phyloP scores from a whole-genome alignment of 108 stramenopile species.

The Aureococcus anophagefferens region DNA sequence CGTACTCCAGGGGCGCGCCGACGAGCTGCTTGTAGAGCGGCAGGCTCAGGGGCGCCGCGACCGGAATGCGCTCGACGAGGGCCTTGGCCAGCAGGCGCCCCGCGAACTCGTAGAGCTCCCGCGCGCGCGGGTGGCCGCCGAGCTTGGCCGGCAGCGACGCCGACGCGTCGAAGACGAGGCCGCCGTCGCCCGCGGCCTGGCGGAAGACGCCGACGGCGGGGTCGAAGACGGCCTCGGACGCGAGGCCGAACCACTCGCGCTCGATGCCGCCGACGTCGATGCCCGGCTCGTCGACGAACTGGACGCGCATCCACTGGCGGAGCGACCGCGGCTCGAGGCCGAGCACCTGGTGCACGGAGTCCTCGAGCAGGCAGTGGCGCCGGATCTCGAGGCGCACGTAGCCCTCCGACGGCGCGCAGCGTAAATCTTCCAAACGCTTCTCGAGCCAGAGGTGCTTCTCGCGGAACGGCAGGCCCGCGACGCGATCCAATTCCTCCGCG shows the following conservation, averaged over 20 bases:
- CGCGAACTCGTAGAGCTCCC: constrained; percentile 41
- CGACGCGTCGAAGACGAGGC: neutral
- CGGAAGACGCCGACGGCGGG: constrained; percentile 69
- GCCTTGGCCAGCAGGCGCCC: constrained; percentile 93
- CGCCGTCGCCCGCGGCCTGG: neutral
- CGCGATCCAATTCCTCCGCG: too few species aligned
- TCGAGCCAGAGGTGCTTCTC: constrained; percentile 77
- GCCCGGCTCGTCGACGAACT: constrained; percentile 88
- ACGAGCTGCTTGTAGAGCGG: constrained; percentile 95
- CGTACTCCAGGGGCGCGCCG: constrained; percentile 87
- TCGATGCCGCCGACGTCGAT: constrained; percentile 96
- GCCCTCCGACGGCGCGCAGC: constrained; percentile 67
- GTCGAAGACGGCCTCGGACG: constrained; percentile 84
- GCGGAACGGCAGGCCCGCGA: constrained; percentile 20
- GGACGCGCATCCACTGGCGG: constrained; percentile 76
- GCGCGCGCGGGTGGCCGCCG: neutral
- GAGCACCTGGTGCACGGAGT: constrained; percentile 69
- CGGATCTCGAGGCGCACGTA: constrained; percentile 67
- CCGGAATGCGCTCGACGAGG: constrained; percentile 83
- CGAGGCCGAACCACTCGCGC: constrained; percentile 76
- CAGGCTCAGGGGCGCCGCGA: constrained; percentile 88
- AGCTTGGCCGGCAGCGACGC: neutral
- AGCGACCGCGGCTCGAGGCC: constrained; percentile 66
- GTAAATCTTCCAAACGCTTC: constrained; percentile 48
- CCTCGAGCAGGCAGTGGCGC: constrained; percentile 51